Base-by-base conservation (phyloP, 331 rosid species). In the Quercus tomentella region DNA sequence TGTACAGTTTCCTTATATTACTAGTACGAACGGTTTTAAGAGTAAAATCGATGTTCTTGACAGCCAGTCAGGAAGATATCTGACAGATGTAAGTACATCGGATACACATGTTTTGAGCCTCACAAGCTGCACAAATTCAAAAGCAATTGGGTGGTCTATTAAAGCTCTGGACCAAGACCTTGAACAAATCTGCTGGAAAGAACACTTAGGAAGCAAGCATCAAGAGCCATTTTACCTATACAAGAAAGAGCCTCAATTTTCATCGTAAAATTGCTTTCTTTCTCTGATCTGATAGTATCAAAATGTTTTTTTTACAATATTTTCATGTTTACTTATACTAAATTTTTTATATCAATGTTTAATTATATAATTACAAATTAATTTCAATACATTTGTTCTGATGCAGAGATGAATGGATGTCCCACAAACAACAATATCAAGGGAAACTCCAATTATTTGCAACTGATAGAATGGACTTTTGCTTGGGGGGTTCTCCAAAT, bases 131-230 rank as follows among this genome's bases (percentile, higher is more conserved):
- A 52, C 89, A 5, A 92, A 91, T 77, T 66, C 82, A 12, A 84
- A 85, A 73, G 96, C 99, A n/a, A 80, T 72, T 33, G 94, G 97
- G 61, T 95, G 99, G 99, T 84, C 87, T 65, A 7, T 35, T 58
- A 82, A 85, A 85, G 85, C 82, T 81, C 76, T 82, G 73, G 76
- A 84, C 69, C 82, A 76, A 82, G 86, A 87, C 79, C 73, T 73
- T 20, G 89, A 91, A 77, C 88, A 78, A 81, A 86, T 95, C 73
- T 95, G 99, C 76, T 93, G 97, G 99, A 91, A 75, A 84, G 83
- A 52, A 70, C 73, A 81, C 33, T 31, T 31, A 76, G 78, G 76
- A 79, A 82, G 70, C 77, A 70, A 76, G 79, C 78, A 74, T 65
- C 89, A 41, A 77, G 56, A 78, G 21, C 88, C 90, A 26, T 93